Evolutionary conservation across 1,139 yeast genomes (phyloP), one percentile per base, ranked within the genome.

Genomic region (Magnusiomyces fungicola): DNA sequence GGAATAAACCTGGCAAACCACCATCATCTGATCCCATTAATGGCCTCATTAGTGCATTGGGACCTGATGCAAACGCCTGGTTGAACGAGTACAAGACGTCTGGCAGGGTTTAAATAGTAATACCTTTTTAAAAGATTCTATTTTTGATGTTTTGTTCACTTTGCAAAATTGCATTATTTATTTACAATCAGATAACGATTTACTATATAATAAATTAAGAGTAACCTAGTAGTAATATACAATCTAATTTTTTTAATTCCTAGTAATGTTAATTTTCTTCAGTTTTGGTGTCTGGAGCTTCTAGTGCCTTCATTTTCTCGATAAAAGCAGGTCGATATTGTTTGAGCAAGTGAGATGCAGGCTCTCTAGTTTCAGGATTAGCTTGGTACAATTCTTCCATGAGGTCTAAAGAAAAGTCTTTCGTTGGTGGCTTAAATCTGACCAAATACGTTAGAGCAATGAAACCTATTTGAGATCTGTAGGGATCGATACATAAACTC

Each of bases 381-480:
- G 36, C 71, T 50, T 70, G 69, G 43, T 77, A 70, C 57, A 90
- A 67, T 23, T 80, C 80, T 52, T 74, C 73, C 46, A 89, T 70
- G 7, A 89, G 72, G n/a, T 73, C 76, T 34, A 88, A 65, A 61
- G 96, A 86, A 23, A 73, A 73, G 1, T 70, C 69, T 55, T 82
- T 79, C 27, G 81, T 80, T 1, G 98, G 97, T 0, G 97, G 97
- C 57, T 96, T 76, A 63, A 87, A 85, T 90, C 88, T 85, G 52
- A 89, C 78, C 57, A 94, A 69, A 62, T 84, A 90, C 56, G 85
- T 86, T 50, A 89, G 69, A 1, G 33, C 21, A 7, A 46, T 52
- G 47, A 86, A 81, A 1, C 97, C 98, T 22, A 92, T 71, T 50
- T 81, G 75, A 32, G 80, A 74, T 64, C 97, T 76, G 32, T 80